Base-by-base conservation (phyloP, 2,329 filamentous ascomycete species). In the Fusarium miscanthi region DNA sequence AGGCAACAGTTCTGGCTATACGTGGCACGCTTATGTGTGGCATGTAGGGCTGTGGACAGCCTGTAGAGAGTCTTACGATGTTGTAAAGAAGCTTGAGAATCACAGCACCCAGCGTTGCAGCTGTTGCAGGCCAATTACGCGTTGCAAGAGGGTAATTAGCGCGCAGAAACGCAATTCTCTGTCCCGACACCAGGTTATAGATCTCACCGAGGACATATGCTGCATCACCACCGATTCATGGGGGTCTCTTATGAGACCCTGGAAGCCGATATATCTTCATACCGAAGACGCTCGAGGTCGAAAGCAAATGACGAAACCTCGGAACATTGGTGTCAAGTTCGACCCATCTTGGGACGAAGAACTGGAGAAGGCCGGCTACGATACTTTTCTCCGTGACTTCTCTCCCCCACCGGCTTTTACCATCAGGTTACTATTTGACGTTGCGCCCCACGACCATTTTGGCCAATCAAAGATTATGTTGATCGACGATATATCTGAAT, bases 371-470 rank as follows among this genome's bases (percentile, higher is more conserved):
- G 43, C 25, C 13, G 8, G 10, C 27, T 12, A 31, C 21, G 3
- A 3, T 21, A n/a, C 45, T 31, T 27, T 17, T n/a, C 45, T 48
- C 5, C 45, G 45, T 6, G 45, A 48, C 21, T 8, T 31, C 14
- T 12, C 14, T n/a, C 45, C 27, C 3, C 21, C 27, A 6, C 3
- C n/a, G 27, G 45, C 45, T 2, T 31, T 48, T 17, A 16, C 13
- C 14, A n/a, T 31, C 27, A 31, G 45, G 11, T 14, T n/a, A 5
- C 45, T 48, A 12, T 48, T 48, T 16, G 3, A 31, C 3, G 21
- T 48, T 31, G 45, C 27, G 3, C 11, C 3, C 10, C 3, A 48
- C 0, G 1, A 2, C 6, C 3, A 2, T 23, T 2, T 0, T 6
- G 12, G 12, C 45, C 10, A 3, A n/a, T 31, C 45, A 2, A 48